Percentiles rank a stretch among this genome's conserved stretches.
Conservation (phyloP, 371 early-diverging fungal genomes). For the Zancudomyces culisetae region DNA sequence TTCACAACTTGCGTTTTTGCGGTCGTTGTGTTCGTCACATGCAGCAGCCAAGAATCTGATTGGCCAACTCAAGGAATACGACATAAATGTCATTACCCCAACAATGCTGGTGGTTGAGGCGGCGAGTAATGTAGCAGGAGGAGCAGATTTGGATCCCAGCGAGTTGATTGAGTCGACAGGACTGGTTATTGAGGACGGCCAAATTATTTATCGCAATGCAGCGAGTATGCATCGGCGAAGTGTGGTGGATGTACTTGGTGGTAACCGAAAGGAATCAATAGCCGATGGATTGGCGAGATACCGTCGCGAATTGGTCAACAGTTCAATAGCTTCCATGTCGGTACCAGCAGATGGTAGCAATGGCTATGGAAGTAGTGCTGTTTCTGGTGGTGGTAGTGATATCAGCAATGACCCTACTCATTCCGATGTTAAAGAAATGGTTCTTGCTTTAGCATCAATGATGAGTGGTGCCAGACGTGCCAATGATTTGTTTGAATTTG, state of each 20-base stretch:
- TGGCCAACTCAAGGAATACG: conserved; percentile 35
- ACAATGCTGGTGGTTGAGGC: conserved; percentile 18
- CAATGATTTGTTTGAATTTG: no score
- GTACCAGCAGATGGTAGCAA: background rate
- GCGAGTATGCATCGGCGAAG: no score
- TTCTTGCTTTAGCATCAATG: conserved; percentile 1
- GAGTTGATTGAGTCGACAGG: background rate
- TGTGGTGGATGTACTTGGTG: no score
- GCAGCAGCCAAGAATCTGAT: conserved; percentile 53
- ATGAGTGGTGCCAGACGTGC: conserved; percentile 2
- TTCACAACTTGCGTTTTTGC: conserved; percentile 57
- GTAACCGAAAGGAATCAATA: no score
- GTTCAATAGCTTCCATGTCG: background rate
- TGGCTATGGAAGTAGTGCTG: background rate
- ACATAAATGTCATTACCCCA: conserved; percentile 21
- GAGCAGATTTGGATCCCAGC: background rate
- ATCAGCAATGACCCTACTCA: background rate
- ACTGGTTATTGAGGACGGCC: no score
- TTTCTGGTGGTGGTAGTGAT: background rate
- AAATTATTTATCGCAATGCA: no score
- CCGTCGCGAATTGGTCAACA: background rate
- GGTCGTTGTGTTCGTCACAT: conserved; percentile 54
- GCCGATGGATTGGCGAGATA: background rate
- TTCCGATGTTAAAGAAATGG: background rate
- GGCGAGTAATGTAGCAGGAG: conserved; percentile 6